Evolutionary conservation across 1,284 basidiomycete species (phyloP).

Genomic region (Stygiomarasmius scandens): DNA sequence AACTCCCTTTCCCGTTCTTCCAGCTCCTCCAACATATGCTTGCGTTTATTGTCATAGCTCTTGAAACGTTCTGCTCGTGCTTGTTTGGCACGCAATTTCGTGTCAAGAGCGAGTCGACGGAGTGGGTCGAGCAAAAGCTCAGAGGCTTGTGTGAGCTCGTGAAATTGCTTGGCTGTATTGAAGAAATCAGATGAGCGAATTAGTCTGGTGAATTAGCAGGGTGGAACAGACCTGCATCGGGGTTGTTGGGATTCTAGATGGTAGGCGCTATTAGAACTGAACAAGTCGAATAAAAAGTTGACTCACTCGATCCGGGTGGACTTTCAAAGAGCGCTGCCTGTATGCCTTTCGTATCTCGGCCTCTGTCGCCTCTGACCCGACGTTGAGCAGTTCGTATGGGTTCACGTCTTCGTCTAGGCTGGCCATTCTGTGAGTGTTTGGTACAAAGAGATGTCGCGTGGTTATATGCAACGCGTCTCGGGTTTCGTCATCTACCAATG

Average conservation of each 20-base stretch:
- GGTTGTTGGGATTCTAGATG: constrained; percentile 74
- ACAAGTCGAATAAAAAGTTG: constrained; percentile 17
- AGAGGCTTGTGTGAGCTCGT: constrained; percentile 84
- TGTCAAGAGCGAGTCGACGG: constrained; percentile 82
- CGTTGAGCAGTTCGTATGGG: constrained; percentile 76
- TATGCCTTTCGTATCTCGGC: constrained; percentile 86
- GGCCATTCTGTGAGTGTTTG: constrained; percentile 18
- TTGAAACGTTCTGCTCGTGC: constrained; percentile 76
- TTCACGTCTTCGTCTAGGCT: constrained; percentile 56
- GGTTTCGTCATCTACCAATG: too few species aligned
- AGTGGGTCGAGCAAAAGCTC: constrained; percentile 85
- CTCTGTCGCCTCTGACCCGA: constrained; percentile 74
- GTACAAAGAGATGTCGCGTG: too few species aligned
- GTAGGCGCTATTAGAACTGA: constrained; percentile 11
- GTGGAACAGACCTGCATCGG: constrained; percentile 63
- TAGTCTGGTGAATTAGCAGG: neutral
- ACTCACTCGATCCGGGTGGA: constrained; percentile 86
- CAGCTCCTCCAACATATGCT: constrained; percentile 81
- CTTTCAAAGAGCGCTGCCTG: constrained; percentile 80
- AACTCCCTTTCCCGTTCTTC: constrained; percentile 81
- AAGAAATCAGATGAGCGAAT: constrained; percentile 2
- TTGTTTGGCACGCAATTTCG: constrained; percentile 72
- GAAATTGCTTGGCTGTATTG: constrained; percentile 74
- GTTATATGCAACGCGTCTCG: too few species aligned
- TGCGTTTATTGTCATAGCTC: constrained; percentile 78